These are phyloP conservation scores for Ligustrum vulgare DNA, from an alignment of 257 asterid genomes.

Conservation along the genomic window DNA sequence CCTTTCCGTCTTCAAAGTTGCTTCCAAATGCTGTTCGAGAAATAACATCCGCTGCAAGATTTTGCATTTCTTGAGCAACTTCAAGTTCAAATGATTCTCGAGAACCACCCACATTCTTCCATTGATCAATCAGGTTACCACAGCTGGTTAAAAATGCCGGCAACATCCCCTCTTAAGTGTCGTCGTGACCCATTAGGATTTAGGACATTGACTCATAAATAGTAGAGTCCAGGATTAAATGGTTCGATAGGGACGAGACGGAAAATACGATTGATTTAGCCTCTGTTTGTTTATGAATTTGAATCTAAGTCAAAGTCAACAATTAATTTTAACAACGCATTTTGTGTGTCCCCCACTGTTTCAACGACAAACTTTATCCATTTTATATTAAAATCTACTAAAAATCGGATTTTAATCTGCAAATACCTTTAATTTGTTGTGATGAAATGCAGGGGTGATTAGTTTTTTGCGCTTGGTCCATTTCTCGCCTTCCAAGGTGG, in stretches of 20 bases:
- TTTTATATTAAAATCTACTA: too few species aligned
- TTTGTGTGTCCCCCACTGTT: too few species aligned
- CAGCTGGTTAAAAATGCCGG: slow-evolving; percentile 25
- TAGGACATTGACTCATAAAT: not conserved
- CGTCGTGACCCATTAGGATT: too few species aligned
- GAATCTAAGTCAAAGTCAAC: too few species aligned
- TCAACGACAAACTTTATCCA: too few species aligned
- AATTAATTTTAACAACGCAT: too few species aligned
- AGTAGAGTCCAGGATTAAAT: not conserved
- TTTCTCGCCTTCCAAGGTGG: slow-evolving; percentile 32
- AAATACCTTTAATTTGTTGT: slow-evolving; percentile 32
- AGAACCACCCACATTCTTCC: slow-evolving; percentile 11
- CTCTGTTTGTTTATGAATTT: too few species aligned
- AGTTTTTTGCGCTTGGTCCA: slow-evolving; percentile 33
- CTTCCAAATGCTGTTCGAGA: slow-evolving; percentile 24
- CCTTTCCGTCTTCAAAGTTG: slow-evolving; percentile 18
- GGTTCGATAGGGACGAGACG: not conserved
- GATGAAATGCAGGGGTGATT: slow-evolving; percentile 38
- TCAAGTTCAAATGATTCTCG: slow-evolving; percentile 20
- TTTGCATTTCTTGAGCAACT: slow-evolving; percentile 20
- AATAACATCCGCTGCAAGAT: slow-evolving; percentile 21
- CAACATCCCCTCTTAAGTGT: too few species aligned
- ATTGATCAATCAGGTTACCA: slow-evolving; percentile 19
- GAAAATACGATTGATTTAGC: too few species aligned
- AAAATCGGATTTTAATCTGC: too few species aligned